These are phyloP conservation scores for Lepiota brunneoincarnata DNA, from an alignment of 768 basidiomycete genomes.

Conservation along the genomic window DNA sequence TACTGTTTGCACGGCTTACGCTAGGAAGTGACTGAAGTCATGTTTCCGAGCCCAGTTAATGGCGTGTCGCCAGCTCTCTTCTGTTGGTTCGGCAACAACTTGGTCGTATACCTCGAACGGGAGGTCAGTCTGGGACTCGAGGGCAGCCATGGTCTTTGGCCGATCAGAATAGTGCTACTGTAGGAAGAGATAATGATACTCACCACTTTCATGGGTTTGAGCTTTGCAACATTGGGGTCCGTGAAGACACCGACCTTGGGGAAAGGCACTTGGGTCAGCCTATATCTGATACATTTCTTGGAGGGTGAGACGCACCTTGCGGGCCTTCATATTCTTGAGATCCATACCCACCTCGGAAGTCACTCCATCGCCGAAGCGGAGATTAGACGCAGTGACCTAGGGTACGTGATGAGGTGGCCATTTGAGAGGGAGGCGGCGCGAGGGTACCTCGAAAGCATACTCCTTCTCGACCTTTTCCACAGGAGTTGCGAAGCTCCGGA, in stretches of 20 bases:
- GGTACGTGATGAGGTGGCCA: neutral
- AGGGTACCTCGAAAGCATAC: conserved; percentile 82
- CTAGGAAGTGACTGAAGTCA: conserved; percentile 91
- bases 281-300: neutral
- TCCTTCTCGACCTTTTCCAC: conserved; percentile 73
- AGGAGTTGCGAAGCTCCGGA: conserved; percentile 77
- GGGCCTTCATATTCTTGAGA: conserved; percentile 88
- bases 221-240: conserved; percentile 78
- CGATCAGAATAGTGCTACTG: neutral
- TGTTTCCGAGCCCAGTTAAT: conserved; percentile 85
- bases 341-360: conserved; percentile 92
- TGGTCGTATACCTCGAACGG: conserved; percentile 80
- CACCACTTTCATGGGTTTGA: conserved; percentile 82
- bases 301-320: conserved; percentile 52
- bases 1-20: conserved; percentile 44
- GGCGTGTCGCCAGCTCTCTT: conserved; percentile 84
- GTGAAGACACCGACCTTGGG: conserved; percentile 91
- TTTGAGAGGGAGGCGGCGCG: neutral
- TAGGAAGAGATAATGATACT: conserved; percentile 22
- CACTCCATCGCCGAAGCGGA: conserved; percentile 88
- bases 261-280: conserved; percentile 1
- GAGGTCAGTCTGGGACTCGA: conserved; percentile 76
- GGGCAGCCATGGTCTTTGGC: conserved; percentile 66
- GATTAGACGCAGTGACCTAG: conserved; percentile 82
- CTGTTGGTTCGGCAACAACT: conserved; percentile 89